Evolutionary conservation across 2,329 filamentous ascomycete species (phyloP).

Genomic region (Mycogone perniciosa): DNA sequence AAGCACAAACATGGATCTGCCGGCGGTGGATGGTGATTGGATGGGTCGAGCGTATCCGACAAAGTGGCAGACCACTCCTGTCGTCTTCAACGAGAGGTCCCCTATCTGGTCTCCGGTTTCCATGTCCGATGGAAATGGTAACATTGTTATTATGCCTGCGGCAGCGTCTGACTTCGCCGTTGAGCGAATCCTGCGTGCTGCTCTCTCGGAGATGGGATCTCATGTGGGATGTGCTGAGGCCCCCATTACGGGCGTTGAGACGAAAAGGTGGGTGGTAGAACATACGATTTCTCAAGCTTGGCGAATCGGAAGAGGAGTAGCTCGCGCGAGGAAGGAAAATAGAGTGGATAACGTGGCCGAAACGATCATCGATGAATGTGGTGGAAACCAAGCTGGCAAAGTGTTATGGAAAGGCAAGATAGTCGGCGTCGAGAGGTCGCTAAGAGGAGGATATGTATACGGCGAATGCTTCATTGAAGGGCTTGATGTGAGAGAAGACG

Average conservation of each 20-base stretch:
- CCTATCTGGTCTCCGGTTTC: constrained; percentile 40
- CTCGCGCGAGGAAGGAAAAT: constrained; percentile 41
- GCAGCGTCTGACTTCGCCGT: constrained; percentile 40
- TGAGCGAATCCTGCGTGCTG: constrained; percentile 45
- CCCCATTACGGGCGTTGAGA: constrained; percentile 43
- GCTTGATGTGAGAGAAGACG: constrained; percentile 32
- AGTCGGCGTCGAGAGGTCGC: constrained; percentile 49
- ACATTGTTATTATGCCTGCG: constrained; percentile 43
- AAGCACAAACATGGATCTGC: constrained; percentile 44
- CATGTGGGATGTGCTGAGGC: constrained; percentile 43
- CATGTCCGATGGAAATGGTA: constrained; percentile 47
- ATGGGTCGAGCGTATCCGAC: constrained; percentile 52
- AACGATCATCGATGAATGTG: constrained; percentile 52
- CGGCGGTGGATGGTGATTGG: constrained; percentile 49
- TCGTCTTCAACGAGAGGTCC: constrained; percentile 42
- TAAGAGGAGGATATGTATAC: constrained; percentile 53
- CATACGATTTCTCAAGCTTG: constrained; percentile 49
- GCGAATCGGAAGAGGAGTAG: constrained; percentile 56
- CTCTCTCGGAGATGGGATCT: constrained; percentile 50
- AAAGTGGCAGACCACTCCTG: constrained; percentile 49
- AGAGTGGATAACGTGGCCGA: constrained; percentile 49
- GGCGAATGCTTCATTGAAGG: constrained; percentile 53
- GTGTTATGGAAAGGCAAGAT: constrained; percentile 61
- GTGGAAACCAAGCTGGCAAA: constrained; percentile 45
- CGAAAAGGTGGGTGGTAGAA: constrained; percentile 44